A percentile compares a stretch with the other conserved stretches of the same genome.
Evolutionary conservation across 2,329 filamentous ascomycete genomes (phyloP).

Genomic region (Davidsoniella eucalypti): DNA sequence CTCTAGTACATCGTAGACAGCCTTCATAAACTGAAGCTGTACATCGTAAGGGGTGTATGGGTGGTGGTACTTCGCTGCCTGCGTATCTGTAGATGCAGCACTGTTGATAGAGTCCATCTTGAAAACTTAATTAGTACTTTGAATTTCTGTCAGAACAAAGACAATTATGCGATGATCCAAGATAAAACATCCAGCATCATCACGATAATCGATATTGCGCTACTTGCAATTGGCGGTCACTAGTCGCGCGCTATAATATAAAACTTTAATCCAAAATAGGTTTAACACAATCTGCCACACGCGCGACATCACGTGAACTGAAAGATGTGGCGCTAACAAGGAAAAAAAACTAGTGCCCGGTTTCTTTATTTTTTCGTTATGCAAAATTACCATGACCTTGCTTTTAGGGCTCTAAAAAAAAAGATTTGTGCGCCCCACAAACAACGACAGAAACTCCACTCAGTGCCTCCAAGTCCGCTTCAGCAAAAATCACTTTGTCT

Average conservation of each 20-base stretch:
- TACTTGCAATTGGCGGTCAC: background rate
- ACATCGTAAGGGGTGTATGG: conserved; percentile 79
- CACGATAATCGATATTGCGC: background rate
- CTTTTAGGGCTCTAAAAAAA: conserved; percentile 12
- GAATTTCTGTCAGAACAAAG: background rate
- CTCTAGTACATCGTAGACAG: conserved; percentile 64
- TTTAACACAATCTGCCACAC: background rate
- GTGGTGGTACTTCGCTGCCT: conserved; percentile 53
- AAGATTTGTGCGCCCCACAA: conserved; percentile 11
- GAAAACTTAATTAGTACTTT: background rate
- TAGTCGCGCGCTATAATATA: background rate
- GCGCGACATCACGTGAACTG: conserved; percentile 1
- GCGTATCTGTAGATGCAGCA: background rate
- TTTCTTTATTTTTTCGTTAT: conserved; percentile 2
- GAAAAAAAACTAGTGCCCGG: background rate
- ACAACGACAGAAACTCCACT: conserved; percentile 8
- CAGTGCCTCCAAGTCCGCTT: conserved; percentile 3
- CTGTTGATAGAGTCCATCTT: background rate
- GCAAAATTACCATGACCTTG: background rate
- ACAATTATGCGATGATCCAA: background rate
- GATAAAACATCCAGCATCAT: background rate
- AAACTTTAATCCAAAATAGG: background rate
- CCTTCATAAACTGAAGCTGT: conserved; percentile 73
- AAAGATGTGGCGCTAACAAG: background rate
- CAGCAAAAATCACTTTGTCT: conserved; percentile 12